Conservation (phyloP, 768 basidiomycete genomes). For the Boletus rufocinnamomeus region DNA sequence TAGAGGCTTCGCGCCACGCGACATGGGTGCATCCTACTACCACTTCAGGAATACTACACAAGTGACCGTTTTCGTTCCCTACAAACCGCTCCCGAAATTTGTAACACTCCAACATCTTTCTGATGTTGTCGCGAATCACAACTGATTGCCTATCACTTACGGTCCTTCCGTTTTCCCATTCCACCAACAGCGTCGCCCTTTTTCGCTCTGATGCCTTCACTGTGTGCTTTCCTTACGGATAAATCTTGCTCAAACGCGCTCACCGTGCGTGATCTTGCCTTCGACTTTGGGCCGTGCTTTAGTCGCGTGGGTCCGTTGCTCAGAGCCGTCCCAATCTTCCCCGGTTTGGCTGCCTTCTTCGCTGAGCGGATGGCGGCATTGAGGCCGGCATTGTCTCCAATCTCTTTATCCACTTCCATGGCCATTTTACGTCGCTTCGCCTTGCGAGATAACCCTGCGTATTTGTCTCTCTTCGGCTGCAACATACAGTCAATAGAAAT, state of each 20-base stretch:
- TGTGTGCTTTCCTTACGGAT: constrained; percentile 41
- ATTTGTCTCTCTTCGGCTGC: constrained; percentile 76
- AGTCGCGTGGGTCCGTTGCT: constrained; percentile 35
- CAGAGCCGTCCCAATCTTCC: constrained; percentile 69
- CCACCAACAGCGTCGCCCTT: constrained; percentile 58
- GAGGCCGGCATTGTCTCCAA: constrained; percentile 53
- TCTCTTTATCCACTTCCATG: constrained; percentile 73
- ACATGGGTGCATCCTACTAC: constrained; percentile 28
- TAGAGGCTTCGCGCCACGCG: constrained; percentile 30
- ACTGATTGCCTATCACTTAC: constrained; percentile 31
- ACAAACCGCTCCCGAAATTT: background rate
- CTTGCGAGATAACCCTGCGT: constrained; percentile 82
- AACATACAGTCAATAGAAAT: constrained; percentile 7
- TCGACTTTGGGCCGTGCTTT: constrained; percentile 37
- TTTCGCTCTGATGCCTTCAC: constrained; percentile 68
- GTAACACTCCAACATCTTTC: background rate
- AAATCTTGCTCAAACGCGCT: constrained; percentile 63
- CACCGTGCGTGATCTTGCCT: constrained; percentile 33
- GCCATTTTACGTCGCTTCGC: constrained; percentile 88
- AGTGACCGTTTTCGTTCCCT: background rate
- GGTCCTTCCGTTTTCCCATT: constrained; percentile 51
- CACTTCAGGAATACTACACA: constrained; percentile 9
- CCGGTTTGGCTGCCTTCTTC: constrained; percentile 74
- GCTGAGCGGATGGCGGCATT: constrained; percentile 82
- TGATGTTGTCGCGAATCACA: background rate